Percentiles rank a stretch among this genome's conserved stretches.
These are phyloP conservation scores for Lotmaria passim DNA, from an alignment of 208 protist species.

Conservation along the genomic window DNA sequence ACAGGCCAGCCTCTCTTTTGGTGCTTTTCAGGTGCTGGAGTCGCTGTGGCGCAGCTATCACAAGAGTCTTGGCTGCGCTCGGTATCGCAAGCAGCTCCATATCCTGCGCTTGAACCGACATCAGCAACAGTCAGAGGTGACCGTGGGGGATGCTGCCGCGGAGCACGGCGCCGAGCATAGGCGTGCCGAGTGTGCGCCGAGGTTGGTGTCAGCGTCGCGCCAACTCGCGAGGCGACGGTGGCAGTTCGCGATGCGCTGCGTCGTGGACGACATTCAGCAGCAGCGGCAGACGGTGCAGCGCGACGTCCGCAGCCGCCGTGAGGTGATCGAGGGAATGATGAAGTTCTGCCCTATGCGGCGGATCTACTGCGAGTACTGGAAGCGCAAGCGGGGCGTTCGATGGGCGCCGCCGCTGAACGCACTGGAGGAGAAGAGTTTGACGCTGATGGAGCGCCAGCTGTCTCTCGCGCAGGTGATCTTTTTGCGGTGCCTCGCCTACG, in stretches of 20 bases:
- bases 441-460: slow-evolving; percentile 57
- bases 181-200: not conserved
- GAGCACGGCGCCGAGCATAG: not conserved
- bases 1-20: slow-evolving; percentile 57
- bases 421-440: slow-evolving; percentile 45
- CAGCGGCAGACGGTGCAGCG: slow-evolving; percentile 14
- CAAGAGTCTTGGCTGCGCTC: slow-evolving; percentile 53
- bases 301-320: slow-evolving; percentile 20
- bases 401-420: slow-evolving; percentile 72
- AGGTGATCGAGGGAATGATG: slow-evolving; percentile 51
- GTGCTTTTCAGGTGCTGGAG: slow-evolving; percentile 43
- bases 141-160: not conserved
- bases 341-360: slow-evolving; percentile 60
- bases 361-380: slow-evolving; percentile 72
- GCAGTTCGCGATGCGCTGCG: slow-evolving; percentile 44
- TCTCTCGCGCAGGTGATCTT: slow-evolving; percentile 77
- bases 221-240: slow-evolving; percentile 38
- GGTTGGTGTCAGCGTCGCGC: not conserved
- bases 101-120: slow-evolving; percentile 28
- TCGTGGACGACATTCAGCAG: slow-evolving; percentile 36
- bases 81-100: slow-evolving; percentile 67
- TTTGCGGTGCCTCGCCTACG: slow-evolving; percentile 71
- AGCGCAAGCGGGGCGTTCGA: slow-evolving; percentile 44
- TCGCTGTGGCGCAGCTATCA: slow-evolving; percentile 48
- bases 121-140: not conserved